Base-by-base conservation (phyloP, 140 eudicot genomes). In the Anethum foeniculum region DNA sequence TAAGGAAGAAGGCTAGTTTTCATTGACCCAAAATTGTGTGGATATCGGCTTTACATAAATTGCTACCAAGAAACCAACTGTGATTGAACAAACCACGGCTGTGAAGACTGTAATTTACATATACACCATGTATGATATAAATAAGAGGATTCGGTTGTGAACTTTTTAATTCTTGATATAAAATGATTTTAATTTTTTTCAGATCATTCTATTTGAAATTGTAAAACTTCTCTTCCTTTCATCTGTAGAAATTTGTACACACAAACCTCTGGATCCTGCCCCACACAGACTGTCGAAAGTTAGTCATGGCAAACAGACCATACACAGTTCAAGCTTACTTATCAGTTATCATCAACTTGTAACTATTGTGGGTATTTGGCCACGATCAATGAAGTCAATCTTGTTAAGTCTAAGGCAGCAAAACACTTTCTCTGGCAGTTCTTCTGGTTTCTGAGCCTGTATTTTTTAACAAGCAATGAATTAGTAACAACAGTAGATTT, bases 391-490 rank as follows among this genome's bases (percentile, higher is more conserved):
- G 77, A 93, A 93, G 87, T 90, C 92, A 54, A 93, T 83, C 91
- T 89, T 91, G 92, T 91, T 90, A 83, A 93, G 56, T 88, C 97
- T 88, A 82, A 91, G 80, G 86, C 98, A 91, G 82, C 94, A 86
- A 30, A 91, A 88, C 49, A 93, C 85, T 73, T 77, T 82, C 85
- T 93, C 98, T 19, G 97, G 98, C 76, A 91, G 86, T 43, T 93
- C 98, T 79, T 93, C 98, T 49, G 91, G 94, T 67, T 91, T 93
- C 75, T 93, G 98, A 47, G 97, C 98, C 98, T 91, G 87, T 49
- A 73, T 44, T 85, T 43, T 48, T 41, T 19, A 25, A 76, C 36
- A 67, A 27, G 18, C 28, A 43, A 49, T 5, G 21, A 0, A 4
- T 54, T 56, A 75, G 60, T 25, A 46, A 75, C 30, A 12, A 25